A percentile compares a stretch with the other conserved stretches of the same genome.
These are phyloP conservation scores for Xylaria hypoxylon DNA, from an alignment of 2,329 filamentous ascomycete species.

Conservation along the genomic window DNA sequence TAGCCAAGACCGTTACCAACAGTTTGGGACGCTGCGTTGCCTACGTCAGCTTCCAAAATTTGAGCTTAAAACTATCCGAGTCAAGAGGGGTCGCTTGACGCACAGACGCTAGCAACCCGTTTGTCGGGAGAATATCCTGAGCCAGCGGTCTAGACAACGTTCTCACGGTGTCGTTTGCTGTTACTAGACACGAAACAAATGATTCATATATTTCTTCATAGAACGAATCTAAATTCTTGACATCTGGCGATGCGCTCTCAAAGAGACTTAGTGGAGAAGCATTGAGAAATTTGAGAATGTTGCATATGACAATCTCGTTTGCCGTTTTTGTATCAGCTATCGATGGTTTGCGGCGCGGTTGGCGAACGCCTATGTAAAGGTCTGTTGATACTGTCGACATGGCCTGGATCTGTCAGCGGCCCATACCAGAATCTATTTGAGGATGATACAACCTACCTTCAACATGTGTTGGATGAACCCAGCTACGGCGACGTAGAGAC, in stretches of 20 bases:
- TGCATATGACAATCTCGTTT: conserved; percentile 59
- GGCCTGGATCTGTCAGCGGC: conserved; percentile 48
- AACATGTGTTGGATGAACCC: conserved; percentile 68
- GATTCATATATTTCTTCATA: conserved; percentile 62
- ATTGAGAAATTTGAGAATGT: conserved; percentile 68
- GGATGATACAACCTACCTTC: conserved; percentile 57
- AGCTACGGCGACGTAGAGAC: conserved; percentile 66
- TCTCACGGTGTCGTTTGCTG: conserved; percentile 62
- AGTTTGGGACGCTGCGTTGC: conserved; percentile 39
- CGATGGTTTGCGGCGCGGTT: conserved; percentile 55
- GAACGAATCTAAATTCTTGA: conserved; percentile 53
- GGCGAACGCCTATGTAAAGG: conserved; percentile 55
- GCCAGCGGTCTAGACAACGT: conserved; percentile 61
- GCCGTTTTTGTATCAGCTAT: conserved; percentile 53
- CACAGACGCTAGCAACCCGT: conserved; percentile 53
- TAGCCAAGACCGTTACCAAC: conserved; percentile 37
- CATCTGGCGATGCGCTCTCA: conserved; percentile 53
- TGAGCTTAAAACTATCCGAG: conserved; percentile 55
- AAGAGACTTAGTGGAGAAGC: conserved; percentile 64
- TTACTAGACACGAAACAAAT: conserved; percentile 66
- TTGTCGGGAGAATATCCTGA: conserved; percentile 59
- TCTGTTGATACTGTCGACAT: conserved; percentile 56
- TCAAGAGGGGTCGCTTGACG: conserved; percentile 53
- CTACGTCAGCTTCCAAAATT: conserved; percentile 67
- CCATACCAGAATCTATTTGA: conserved; percentile 19